Evolutionary conservation across 306 rosid species (phyloP).

Genomic region (Vicia sativa): DNA sequence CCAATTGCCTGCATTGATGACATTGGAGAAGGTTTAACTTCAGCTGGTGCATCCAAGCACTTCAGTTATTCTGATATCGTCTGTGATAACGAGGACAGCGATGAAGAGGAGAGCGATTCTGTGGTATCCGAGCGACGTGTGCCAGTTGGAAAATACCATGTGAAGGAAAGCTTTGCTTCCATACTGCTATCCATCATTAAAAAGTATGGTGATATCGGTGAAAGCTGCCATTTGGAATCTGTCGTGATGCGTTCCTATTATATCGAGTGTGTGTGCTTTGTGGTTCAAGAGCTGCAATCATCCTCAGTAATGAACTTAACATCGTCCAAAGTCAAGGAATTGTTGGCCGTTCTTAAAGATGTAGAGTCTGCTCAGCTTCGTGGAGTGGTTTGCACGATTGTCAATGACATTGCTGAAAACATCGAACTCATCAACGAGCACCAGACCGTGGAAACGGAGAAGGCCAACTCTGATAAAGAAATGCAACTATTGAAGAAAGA

Average conservation of each 20-base stretch:
- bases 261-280: slow-evolving; percentile 81
- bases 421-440: slow-evolving; percentile 59
- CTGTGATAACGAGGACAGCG: slow-evolving; percentile 54
- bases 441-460: slow-evolving; percentile 48
- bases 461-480: slow-evolving; percentile 57
- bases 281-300: slow-evolving; percentile 75
- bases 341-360: slow-evolving; percentile 78
- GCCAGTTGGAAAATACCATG: slow-evolving; percentile 77
- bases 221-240: slow-evolving; percentile 83
- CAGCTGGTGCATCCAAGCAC: slow-evolving; percentile 49
- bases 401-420: slow-evolving; percentile 56
- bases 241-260: slow-evolving; percentile 80
- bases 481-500: slow-evolving; percentile 56
- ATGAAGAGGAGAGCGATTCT: slow-evolving; percentile 62
- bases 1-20: slow-evolving; percentile 42
- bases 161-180: slow-evolving; percentile 76
- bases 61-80: slow-evolving; percentile 52
- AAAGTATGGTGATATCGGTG: slow-evolving; percentile 84
- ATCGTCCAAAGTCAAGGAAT: slow-evolving; percentile 68
- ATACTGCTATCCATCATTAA: slow-evolving; percentile 65
- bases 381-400: slow-evolving; percentile 67
- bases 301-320: slow-evolving; percentile 55
- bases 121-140: slow-evolving; percentile 70
- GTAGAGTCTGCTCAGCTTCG: slow-evolving; percentile 76
- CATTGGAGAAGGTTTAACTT: slow-evolving; percentile 35